Evolutionary conservation across 495 filamentous ascomycete species (phyloP).

Genomic region (Trichocladium antarcticum): DNA sequence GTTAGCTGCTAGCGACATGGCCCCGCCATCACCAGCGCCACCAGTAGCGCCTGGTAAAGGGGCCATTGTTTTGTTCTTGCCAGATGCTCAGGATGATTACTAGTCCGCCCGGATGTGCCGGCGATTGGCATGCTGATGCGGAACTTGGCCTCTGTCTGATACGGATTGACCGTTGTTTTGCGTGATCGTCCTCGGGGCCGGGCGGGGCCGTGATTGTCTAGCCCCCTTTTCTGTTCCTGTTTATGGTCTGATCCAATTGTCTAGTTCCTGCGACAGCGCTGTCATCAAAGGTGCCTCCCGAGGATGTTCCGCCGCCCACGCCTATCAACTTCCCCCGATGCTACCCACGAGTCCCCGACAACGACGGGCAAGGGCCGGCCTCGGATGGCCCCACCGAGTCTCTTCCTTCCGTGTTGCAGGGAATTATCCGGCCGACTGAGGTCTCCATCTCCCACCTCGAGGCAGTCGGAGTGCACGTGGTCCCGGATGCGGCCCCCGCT

Average conservation of each 20-base stretch:
- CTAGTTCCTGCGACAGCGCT: slow-evolving; percentile 25
- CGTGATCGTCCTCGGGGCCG: slow-evolving; percentile 17
- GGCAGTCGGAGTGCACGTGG: slow-evolving; percentile 42
- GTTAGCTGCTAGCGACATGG: no score
- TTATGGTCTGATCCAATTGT: slow-evolving; percentile 16
- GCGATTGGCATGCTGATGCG: slow-evolving; percentile 4
- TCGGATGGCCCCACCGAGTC: slow-evolving; percentile 16
- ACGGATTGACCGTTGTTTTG: slow-evolving; percentile 2
- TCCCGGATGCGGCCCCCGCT: slow-evolving; percentile 30
- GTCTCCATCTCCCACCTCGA: slow-evolving; percentile 35
- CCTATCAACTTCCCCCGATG: slow-evolving; percentile 41
- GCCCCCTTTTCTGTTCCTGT: not conserved
- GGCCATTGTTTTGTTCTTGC: no score
- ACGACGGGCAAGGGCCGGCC: slow-evolving; percentile 2
- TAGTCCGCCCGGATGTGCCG: not conserved
- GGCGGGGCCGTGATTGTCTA: slow-evolving; percentile 1
- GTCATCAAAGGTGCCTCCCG: slow-evolving; percentile 25
- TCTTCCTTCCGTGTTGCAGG: slow-evolving; percentile 36
- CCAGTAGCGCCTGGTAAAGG: no score
- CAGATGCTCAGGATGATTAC: no score
- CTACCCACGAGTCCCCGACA: slow-evolving; percentile 23
- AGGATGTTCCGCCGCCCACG: slow-evolving; percentile 43
- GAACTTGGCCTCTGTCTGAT: not conserved
- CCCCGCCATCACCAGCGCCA: no score
- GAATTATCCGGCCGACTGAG: slow-evolving; percentile 38